A percentile compares a stretch with the other conserved stretches of the same genome.
phyloP scores from a whole-genome alignment of 805 yeast genomes.

The Candida ulmi region DNA sequence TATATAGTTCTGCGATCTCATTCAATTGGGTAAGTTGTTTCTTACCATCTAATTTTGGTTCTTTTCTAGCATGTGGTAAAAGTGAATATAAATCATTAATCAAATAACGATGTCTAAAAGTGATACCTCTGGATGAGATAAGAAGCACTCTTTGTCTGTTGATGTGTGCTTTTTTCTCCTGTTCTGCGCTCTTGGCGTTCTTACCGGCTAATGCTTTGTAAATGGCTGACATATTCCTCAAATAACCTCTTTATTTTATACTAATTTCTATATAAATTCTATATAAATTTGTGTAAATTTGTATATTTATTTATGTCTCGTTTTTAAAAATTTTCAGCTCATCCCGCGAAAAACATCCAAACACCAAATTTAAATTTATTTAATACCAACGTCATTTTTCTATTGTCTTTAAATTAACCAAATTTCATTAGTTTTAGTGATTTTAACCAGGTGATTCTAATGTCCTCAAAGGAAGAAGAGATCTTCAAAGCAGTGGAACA shows the following conservation, averaged over 20 bases:
- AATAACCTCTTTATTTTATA: not conserved
- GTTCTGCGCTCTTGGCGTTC: constrained; percentile 25
- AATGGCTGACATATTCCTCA: constrained; percentile 55
- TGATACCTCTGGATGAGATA: constrained; percentile 91
- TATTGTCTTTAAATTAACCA: too few species aligned
- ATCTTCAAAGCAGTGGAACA: constrained; percentile 40
- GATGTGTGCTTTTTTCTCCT: constrained; percentile 49
- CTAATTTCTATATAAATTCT: too few species aligned
- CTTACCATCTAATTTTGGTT: constrained; percentile 92
- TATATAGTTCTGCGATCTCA: constrained; percentile 94
- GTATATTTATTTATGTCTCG: too few species aligned
- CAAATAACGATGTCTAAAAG: constrained; percentile 91
- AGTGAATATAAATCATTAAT: constrained; percentile 73
- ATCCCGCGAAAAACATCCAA: constrained; percentile 2
- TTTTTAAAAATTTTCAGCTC: constrained; percentile 4
- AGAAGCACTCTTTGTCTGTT: constrained; percentile 87
- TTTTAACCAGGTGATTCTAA: too few species aligned
- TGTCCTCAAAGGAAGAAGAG: constrained; percentile 28
- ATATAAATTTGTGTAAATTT: too few species aligned
- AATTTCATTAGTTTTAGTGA: constrained; percentile 2
- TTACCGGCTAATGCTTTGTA: constrained; percentile 61
- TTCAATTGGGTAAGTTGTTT: constrained; percentile 83
- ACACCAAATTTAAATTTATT: too few species aligned
- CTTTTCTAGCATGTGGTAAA: constrained; percentile 93
- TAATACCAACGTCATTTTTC: too few species aligned